Base-by-base conservation (phyloP, 352 stramenopile species). In the Pythium diclinum region DNA sequence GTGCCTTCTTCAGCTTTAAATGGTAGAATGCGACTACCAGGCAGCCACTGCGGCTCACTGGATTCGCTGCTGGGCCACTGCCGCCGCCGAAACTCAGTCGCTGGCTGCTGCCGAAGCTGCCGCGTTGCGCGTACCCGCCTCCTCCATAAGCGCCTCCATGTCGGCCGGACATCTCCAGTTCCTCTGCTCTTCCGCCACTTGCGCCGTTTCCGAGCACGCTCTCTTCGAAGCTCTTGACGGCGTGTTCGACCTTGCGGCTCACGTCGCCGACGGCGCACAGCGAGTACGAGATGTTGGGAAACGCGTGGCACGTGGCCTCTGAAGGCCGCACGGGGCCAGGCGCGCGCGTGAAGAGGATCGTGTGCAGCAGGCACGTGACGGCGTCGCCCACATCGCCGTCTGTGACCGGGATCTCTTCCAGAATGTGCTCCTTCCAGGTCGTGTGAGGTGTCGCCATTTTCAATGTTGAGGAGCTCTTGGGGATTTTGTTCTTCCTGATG, bases 11-110 rank as follows among this genome's bases (percentile, higher is more conserved):
- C 53, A 92, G 78, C 61, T 89, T 90, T 2, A 81, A 73, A 62
- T 92, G 82, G 28, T 91, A 94, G 61, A 94, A 94, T 4, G 77
- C 76, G 30, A 94, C 79, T 19, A 80, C 79, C 32, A 94, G 56
- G 52, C 72, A 89, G 9, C 83, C 81, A 58, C 62, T 74, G 3
- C 51, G 51, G 38, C 47, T 60, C 36, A 42, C 36, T n/a, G 36
- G 36, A 42, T 16, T 42, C 36, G 36, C 36, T 51, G 5, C 11
- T 23, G 16, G 21, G 5, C 36, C 19, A 36, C 38, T 42, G 19
- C 30, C 38, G 21, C 44, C 33, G 19, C 33, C 17, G 38, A 47
- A 53, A 17, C 58, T 36, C 8, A 59, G 52, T 7, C 61, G 61
- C 57, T 65, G 51, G 25, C 61, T 67, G 55, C 42, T 65, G 32